Percentiles rank a stretch among this genome's conserved stretches.
These are phyloP conservation scores for Trypanosomatidae sp. DNA, from an alignment of 208 protist species.

Conservation along the genomic window DNA sequence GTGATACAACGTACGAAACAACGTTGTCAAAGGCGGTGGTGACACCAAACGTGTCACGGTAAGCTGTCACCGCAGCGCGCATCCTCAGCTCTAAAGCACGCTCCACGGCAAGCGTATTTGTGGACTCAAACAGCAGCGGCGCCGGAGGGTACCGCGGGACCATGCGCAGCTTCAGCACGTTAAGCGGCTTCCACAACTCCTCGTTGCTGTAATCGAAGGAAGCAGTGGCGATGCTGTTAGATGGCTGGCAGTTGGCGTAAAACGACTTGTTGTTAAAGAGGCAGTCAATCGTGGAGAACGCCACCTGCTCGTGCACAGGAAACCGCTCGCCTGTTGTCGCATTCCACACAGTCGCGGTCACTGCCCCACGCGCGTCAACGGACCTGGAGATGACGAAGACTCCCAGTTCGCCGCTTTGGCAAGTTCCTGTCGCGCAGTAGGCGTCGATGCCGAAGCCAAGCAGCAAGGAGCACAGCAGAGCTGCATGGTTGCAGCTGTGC, in stretches of 20 bases:
- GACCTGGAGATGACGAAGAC: slow-evolving; percentile 81
- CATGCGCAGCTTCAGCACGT: slow-evolving; percentile 87
- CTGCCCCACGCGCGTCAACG: slow-evolving; percentile 21
- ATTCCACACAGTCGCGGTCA: slow-evolving; percentile 81
- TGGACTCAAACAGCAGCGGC: slow-evolving; percentile 55
- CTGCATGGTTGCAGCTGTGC: slow-evolving; percentile 80
- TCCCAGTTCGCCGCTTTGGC: slow-evolving; percentile 37
- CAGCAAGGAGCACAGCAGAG: slow-evolving; percentile 90
- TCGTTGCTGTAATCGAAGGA: slow-evolving; percentile 91
- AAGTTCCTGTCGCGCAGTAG: slow-evolving; percentile 76
- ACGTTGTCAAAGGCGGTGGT: slow-evolving; percentile 74
- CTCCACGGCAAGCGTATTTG: slow-evolving; percentile 40
- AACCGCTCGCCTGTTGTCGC: slow-evolving; percentile 64
- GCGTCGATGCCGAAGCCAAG: slow-evolving; percentile 92
- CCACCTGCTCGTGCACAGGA: slow-evolving; percentile 37
- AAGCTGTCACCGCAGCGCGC: slow-evolving; percentile 36
- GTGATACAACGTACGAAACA: slow-evolving; percentile 76
- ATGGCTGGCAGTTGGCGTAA: slow-evolving; percentile 87
- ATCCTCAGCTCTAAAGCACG: slow-evolving; percentile 57
- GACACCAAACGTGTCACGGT: slow-evolving; percentile 79
- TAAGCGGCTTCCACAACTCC: slow-evolving; percentile 89
- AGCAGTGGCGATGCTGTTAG: slow-evolving; percentile 43
- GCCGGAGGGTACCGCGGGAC: slow-evolving; percentile 73
- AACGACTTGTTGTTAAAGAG: slow-evolving; percentile 87
- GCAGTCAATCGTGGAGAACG: slow-evolving; percentile 73